Percentiles rank a stretch among this genome's conserved stretches.
phyloP scores from a whole-genome alignment of 2,329 filamentous ascomycete genomes.

The Fusarium phyllophilum region DNA sequence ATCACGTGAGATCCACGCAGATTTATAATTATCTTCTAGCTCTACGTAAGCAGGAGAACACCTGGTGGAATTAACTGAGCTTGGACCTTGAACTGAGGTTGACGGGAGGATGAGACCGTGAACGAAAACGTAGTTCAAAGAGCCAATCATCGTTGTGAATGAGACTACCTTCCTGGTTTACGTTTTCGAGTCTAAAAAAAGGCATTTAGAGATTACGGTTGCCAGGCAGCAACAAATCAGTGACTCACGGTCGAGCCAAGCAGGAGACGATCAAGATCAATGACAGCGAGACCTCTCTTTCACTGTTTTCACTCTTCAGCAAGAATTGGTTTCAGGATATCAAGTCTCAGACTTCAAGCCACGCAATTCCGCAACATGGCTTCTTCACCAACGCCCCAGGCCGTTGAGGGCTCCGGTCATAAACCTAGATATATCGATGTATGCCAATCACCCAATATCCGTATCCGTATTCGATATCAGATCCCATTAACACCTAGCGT shows the following conservation, averaged over 20 bases:
- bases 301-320: slow-evolving; percentile 18
- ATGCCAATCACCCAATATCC: slow-evolving; percentile 41
- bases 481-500: slow-evolving; percentile 31
- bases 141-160: slow-evolving; percentile 33
- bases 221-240: slow-evolving; percentile 22
- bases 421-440: slow-evolving; percentile 71
- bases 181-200: background rate
- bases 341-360: slow-evolving; percentile 4
- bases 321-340: slow-evolving; percentile 1
- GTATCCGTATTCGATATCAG: background rate
- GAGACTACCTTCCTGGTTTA: background rate
- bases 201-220: slow-evolving; percentile 16
- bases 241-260: slow-evolving; percentile 24
- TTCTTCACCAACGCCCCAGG: slow-evolving; percentile 36
- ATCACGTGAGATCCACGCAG: slow-evolving; percentile 36
- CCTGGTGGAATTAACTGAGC: slow-evolving; percentile 13
- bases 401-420: slow-evolving; percentile 38
- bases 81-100: slow-evolving; percentile 23
- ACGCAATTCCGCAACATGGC: slow-evolving; percentile 42
- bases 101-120: slow-evolving; percentile 36
- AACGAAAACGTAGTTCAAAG: slow-evolving; percentile 10
- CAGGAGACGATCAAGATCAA: slow-evolving; percentile 19
- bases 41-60: slow-evolving; percentile 30
- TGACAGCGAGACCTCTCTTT: slow-evolving; percentile 38
- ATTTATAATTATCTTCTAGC: slow-evolving; percentile 42